A percentile compares a stretch with the other conserved stretches of the same genome.
Evolutionary conservation across 164 flowering plant species (phyloP).

Genomic region (Kingdonia uniflora): DNA sequence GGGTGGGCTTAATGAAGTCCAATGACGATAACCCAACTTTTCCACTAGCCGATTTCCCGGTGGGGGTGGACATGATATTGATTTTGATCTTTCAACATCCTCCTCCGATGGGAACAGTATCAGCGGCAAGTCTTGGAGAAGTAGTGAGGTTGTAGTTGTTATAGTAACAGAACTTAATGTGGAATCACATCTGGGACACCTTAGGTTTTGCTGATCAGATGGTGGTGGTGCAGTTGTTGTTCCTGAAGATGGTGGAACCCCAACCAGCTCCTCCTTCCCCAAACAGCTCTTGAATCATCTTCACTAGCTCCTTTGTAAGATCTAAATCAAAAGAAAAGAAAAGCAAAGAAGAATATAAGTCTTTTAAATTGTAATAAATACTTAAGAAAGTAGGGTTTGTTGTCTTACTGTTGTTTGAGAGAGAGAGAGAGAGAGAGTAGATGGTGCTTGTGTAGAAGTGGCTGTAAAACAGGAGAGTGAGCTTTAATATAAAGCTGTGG

Average conservation of each 20-base stretch:
- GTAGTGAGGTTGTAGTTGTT: conserved; percentile 50
- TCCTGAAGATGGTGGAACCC: conserved; percentile 6
- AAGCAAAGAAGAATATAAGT: conserved; percentile 16
- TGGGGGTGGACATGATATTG: conserved; percentile 11
- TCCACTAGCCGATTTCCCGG: conserved; percentile 11
- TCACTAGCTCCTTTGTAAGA: conserved; percentile 20
- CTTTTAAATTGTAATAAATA: conserved; percentile 10
- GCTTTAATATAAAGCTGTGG: conserved; percentile 19
- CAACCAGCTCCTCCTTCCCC: conserved; percentile 23
- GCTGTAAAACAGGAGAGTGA: conserved; percentile 7
- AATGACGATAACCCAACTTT: conserved; percentile 17
- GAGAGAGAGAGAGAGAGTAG: conserved; percentile 8
- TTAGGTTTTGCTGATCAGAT: conserved; percentile 27
- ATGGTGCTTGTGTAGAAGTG: conserved; percentile 14
- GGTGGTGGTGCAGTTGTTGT: conserved; percentile 5
- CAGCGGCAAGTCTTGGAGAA: conserved; percentile 51
- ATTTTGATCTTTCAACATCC: conserved; percentile 41
- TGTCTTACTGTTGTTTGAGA: conserved; percentile 9
- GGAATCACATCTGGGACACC: conserved; percentile 47
- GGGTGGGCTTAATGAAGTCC: conserved; percentile 19
- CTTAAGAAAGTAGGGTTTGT: conserved; percentile 20
- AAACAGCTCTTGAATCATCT: conserved; percentile 52
- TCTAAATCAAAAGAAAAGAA: conserved; percentile 27
- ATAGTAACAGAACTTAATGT: conserved; percentile 51
- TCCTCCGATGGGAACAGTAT: conserved; percentile 46